These are phyloP conservation scores for Fusarium lyarnte DNA, from an alignment of 2,329 filamentous ascomycete genomes.

Conservation along the genomic window DNA sequence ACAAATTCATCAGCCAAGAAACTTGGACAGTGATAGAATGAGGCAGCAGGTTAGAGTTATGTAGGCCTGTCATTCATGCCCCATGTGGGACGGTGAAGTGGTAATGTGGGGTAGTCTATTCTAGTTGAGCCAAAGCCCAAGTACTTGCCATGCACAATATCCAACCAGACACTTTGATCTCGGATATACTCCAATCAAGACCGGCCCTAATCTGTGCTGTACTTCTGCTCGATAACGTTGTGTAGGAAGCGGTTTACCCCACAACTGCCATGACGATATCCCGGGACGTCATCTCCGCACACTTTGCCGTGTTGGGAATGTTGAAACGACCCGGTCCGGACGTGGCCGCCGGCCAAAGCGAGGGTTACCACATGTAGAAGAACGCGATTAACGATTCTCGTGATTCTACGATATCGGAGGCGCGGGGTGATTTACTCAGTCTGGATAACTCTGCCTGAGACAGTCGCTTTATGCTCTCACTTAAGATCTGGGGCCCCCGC, in stretches of 20 bases:
- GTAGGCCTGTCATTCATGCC: too few species aligned
- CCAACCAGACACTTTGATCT: too few species aligned
- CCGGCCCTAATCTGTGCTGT: too few species aligned
- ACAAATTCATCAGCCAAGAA: too few species aligned
- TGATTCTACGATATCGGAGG: background rate
- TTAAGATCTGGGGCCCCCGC: background rate
- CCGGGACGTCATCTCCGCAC: slow-evolving; percentile 1
- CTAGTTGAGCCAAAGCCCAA: too few species aligned
- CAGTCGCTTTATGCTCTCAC: background rate
- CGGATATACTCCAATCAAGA: background rate
- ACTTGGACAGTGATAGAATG: too few species aligned
- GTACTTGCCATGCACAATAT: too few species aligned
- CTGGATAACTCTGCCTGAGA: background rate
- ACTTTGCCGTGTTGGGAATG: slow-evolving; percentile 20
- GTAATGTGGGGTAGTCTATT: too few species aligned
- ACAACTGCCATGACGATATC: slow-evolving; percentile 2
- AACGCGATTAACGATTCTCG: background rate
- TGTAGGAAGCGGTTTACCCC: background rate
- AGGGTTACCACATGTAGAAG: background rate
- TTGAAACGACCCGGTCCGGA: slow-evolving; percentile 21
- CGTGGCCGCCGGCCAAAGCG: slow-evolving; percentile 1
- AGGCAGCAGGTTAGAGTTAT: too few species aligned
- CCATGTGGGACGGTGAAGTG: too few species aligned
- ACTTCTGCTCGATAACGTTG: too few species aligned
- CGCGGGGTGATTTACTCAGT: background rate